These are phyloP conservation scores for Saturnispora gosingensis DNA, from an alignment of 805 yeast genomes.

Conservation along the genomic window DNA sequence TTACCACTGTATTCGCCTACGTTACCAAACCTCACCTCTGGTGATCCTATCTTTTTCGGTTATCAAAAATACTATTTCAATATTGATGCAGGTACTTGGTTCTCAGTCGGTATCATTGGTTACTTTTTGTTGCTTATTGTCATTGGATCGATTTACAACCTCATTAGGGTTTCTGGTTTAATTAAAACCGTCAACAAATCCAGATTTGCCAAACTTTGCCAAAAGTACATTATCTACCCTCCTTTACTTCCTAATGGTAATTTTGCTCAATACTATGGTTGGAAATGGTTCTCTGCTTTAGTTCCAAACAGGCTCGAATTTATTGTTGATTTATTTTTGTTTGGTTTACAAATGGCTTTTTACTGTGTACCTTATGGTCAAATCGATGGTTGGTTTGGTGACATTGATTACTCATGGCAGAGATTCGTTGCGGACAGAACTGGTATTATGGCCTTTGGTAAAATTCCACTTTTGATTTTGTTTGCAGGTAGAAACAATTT, in stretches of 20 bases:
- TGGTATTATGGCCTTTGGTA: conserved; percentile 31
- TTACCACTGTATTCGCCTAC: conserved; percentile 12
- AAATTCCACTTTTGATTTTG: conserved; percentile 33
- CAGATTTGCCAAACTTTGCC: conserved; percentile 16
- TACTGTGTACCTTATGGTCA: conserved; percentile 9
- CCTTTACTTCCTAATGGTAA: conserved; percentile 25
- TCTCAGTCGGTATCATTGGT: conserved; percentile 28
- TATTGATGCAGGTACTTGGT: conserved; percentile 23
- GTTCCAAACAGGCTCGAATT: conserved; percentile 11
- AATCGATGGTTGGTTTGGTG: conserved; percentile 14
- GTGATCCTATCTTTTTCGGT: neutral
- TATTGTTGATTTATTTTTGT: conserved; percentile 6
- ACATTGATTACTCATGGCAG: conserved; percentile 26
- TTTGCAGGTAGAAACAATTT: conserved; percentile 42
- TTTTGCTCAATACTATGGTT: conserved; percentile 13
- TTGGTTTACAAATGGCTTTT: conserved; percentile 9
- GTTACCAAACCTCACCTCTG: conserved; percentile 8
- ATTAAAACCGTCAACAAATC: conserved; percentile 19
- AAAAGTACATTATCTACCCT: conserved; percentile 30
- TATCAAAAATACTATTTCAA: conserved; percentile 15
- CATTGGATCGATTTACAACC: conserved; percentile 28
- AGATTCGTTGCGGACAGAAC: conserved; percentile 25
- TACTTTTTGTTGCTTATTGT: conserved; percentile 34
- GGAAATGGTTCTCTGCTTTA: conserved; percentile 10
- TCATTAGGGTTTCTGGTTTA: conserved; percentile 22